Conservation (phyloP, 2,329 filamentous ascomycete species). For the Botryotinia calthae region DNA sequence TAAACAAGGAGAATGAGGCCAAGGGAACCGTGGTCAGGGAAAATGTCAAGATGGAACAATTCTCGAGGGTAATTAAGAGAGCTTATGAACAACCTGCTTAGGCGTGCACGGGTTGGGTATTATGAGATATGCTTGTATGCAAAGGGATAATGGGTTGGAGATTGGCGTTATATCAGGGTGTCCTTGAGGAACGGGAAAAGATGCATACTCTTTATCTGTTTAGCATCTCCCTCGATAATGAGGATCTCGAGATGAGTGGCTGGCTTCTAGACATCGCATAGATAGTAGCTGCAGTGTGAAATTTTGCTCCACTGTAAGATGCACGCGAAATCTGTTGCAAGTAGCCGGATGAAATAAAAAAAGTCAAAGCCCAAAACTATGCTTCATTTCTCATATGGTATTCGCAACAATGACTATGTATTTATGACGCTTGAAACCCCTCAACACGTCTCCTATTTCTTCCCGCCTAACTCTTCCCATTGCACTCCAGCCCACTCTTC, state of each 20-base stretch:
- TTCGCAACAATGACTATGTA: conserved; percentile 10
- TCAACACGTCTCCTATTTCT: conserved; percentile 17
- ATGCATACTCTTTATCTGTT: conserved; percentile 8
- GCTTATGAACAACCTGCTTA: conserved; percentile 80
- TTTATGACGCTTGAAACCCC: background rate
- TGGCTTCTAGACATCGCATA: conserved; percentile 11
- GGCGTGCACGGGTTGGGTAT: conserved; percentile 22
- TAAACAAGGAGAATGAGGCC: conserved; percentile 96
- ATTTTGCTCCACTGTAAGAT: background rate
- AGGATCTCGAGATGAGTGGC: conserved; percentile 14
- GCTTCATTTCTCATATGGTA: conserved; percentile 9
- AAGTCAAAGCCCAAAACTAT: conserved; percentile 10
- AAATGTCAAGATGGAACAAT: conserved; percentile 89
- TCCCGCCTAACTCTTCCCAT: conserved; percentile 72
- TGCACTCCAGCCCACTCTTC: conserved; percentile 99
- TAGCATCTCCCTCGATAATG: conserved; percentile 11
- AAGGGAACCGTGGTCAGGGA: conserved; percentile 94
- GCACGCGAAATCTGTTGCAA: conserved; percentile 11
- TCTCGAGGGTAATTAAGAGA: conserved; percentile 73
- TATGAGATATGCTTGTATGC: conserved; percentile 17
- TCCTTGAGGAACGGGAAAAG: conserved; percentile 16
- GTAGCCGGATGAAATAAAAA: conserved; percentile 5
- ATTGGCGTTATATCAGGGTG: conserved; percentile 18
- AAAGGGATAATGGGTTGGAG: conserved; percentile 17
- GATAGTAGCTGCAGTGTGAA: conserved; percentile 13